Evolutionary conservation across 1,284 basidiomycete genomes (phyloP), one percentile per base, ranked within the genome.

Genomic region (Meripilus lineatus): DNA sequence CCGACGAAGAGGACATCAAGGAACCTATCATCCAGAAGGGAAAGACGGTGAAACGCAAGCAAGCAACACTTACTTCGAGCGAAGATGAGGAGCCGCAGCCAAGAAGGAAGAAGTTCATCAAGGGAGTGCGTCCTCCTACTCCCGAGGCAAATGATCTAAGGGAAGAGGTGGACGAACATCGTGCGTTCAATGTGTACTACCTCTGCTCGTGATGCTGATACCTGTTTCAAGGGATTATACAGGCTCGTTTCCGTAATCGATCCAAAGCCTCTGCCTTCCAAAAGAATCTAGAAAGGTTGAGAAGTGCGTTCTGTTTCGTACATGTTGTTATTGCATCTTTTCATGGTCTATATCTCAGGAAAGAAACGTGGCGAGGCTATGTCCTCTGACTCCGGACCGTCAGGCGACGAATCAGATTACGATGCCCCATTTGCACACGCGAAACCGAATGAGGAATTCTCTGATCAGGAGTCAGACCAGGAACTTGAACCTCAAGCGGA

Each of bases 261-360:
- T 68, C 69, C 41, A 85, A 79, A 58, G 72, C 73, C 57, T 75
- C 77, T 11, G 51, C 61, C 3, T 88, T 77, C 57, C 78, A 84
- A 52, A 71, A 71, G 55, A 83, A 77, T 50, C 61, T 90, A 3
- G 81, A 84, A 48, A 76, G 65, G 49, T 55, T 89, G 40, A 84
- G 77, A 64, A 68, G 87, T 79, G 46, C 46, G 73, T 53, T n/a
- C 33, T 15, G 3, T 17, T 17, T 14, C 25, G 25, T 26, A 30
- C 8, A 30, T n/a, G 28, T 14, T 15, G 17, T 24, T 26, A 28
- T 2, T 23, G 6, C 28, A 13, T 18, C 24, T 11, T 36, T 13
- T 20, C 36, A 14, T 21, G n/a, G n/a, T n/a, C 25, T 18, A 40
- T 32, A 40, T 48, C 48, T 37, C 50, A 75, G 74, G 71, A 45